Percentiles rank a stretch among this genome's conserved stretches.
phyloP scores from a whole-genome alignment of 176 grass and related monocot species.

The Zoysia pacifica region DNA sequence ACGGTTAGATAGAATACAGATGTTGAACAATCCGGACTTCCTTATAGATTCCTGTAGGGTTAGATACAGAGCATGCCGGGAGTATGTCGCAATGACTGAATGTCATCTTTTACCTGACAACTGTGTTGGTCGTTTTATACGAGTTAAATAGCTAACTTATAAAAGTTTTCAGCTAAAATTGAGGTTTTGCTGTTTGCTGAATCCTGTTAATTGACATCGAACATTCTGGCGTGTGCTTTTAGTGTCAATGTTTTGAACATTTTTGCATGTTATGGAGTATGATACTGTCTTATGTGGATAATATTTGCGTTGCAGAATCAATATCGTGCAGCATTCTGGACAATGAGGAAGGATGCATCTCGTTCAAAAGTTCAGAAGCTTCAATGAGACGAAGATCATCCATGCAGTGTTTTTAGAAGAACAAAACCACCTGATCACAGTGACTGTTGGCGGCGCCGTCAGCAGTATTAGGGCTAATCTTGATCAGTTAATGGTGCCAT shows the following conservation, averaged over 20 bases:
- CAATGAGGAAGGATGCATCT: constrained; percentile 71
- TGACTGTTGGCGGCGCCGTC: background rate
- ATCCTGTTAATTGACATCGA: constrained; percentile 27
- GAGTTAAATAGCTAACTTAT: background rate
- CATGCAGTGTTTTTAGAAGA: background rate
- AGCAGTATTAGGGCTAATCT: background rate
- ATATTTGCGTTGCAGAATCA: constrained; percentile 63
- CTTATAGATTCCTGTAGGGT: background rate
- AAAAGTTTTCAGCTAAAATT: background rate
- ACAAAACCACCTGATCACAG: background rate
- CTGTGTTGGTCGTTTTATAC: background rate
- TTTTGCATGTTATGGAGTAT: constrained; percentile 13
- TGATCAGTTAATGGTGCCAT: background rate
- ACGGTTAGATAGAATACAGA: background rate
- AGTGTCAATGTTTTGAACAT: constrained; percentile 10
- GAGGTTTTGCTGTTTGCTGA: background rate
- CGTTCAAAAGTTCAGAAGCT: constrained; percentile 37
- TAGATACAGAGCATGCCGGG: background rate
- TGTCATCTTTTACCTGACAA: background rate
- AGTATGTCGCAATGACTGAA: background rate
- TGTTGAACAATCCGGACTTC: background rate
- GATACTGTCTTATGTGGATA: constrained; percentile 18
- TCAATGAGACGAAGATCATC: constrained; percentile 3
- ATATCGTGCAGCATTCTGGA: constrained; percentile 80
- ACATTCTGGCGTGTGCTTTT: constrained; percentile 3